Base-by-base conservation (phyloP, 345 rosid genomes). In the Mercurialis annua region DNA sequence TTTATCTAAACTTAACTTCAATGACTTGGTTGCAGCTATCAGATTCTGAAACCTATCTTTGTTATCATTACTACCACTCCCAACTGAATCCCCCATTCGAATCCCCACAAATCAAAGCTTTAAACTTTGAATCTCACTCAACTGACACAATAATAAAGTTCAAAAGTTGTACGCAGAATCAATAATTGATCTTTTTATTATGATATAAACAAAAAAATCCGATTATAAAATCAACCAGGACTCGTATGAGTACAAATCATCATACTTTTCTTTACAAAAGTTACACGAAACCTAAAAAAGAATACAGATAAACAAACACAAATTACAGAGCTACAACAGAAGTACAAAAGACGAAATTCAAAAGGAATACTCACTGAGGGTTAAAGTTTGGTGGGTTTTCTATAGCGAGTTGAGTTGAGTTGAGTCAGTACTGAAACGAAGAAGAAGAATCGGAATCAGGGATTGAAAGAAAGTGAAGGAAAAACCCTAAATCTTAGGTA, bases 1-100 rank as follows among this genome's bases (percentile, higher is more conserved):
- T 81, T 92, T 94, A 74, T 94, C 97, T 66, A 94, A 78, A 75
- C 87, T 85, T 44, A 74, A 75, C 81, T 81, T 83, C 78, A 94
- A 80, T 17, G 90, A 84, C 63, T 82, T 83, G 23, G 82, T 85
- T 10, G 93, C 96, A 63, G 90, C 79, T 43, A 86, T 29, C 83
- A 94, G 80, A 58, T 80, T 85, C 63, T 71, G 77, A 59, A 85
- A 72, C 50, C 80, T 46, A 66, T 55, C 43, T 42, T 52, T 20
- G 42, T 61, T 71, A 49, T 60, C 71, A 34, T 73, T 38, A 51
- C 6, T 73, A 44, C 62, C 66, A 33, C 38, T 43, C 43, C 9
- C 66, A 67, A 16, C 52, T 40, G 81, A 65, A 23, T 79, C 86
- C 46, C 78, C 86, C 96, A 89, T 89, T 17, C 21, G 62, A 75